Conservation (phyloP, 2,329 filamentous ascomycete genomes). For the Pseudocercospora vitis region DNA sequence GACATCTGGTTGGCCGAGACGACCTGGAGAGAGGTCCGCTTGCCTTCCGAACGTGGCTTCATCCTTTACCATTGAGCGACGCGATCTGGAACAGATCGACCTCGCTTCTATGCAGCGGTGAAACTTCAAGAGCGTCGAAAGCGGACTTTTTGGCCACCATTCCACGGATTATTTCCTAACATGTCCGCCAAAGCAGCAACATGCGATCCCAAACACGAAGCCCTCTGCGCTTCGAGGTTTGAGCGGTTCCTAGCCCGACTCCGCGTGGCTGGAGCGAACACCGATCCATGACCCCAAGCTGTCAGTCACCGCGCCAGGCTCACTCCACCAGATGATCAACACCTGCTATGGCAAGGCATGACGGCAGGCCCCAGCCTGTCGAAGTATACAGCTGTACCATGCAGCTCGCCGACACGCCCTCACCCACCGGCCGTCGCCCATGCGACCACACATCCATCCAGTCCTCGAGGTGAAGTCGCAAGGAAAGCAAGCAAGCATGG, state of each 20-base stretch:
- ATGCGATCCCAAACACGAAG: not conserved
- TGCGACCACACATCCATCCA: too few species aligned
- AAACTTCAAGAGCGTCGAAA: not conserved
- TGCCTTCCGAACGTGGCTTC: conserved; percentile 1
- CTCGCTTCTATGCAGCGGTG: conserved; percentile 1
- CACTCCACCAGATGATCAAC: not conserved
- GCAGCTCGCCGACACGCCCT: not conserved
- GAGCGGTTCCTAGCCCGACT: not conserved
- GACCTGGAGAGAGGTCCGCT: conserved; percentile 12
- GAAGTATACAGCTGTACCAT: not conserved
- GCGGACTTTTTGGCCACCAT: not conserved
- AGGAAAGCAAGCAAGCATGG: too few species aligned
- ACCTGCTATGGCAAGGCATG: not conserved
- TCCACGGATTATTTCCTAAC: conserved; percentile 1
- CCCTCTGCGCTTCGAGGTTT: not conserved
- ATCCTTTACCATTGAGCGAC: not conserved
- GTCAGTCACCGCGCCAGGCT: not conserved
- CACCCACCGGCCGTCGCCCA: not conserved
- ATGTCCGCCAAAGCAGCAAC: not conserved
- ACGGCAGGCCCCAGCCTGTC: not conserved
- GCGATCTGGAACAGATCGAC: conserved; percentile 8
- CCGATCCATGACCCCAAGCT: not conserved
- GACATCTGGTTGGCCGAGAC: conserved; percentile 6
- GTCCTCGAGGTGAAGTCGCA: too few species aligned
- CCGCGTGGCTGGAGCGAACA: not conserved